phyloP scores from a whole-genome alignment of 2,329 filamentous ascomycete species.

The Hawksworthiomyces lignivorus region DNA sequence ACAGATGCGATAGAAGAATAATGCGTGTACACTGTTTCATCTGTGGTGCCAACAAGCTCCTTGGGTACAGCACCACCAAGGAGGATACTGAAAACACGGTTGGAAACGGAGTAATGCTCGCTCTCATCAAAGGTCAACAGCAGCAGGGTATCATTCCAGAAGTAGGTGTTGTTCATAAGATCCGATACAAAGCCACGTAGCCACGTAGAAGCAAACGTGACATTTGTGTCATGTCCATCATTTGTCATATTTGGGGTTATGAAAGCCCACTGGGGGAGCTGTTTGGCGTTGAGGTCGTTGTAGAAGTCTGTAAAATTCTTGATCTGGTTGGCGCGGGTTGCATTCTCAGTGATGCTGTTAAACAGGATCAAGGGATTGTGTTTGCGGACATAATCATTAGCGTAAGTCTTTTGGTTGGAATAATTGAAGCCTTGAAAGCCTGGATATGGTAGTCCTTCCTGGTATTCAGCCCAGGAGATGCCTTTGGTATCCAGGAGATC shows the following conservation, averaged over 20 bases:
- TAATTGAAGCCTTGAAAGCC: constrained; percentile 61
- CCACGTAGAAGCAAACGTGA: constrained; percentile 63
- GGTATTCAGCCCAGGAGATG: constrained; percentile 65
- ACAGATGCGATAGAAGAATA: constrained; percentile 64
- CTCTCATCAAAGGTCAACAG: constrained; percentile 76
- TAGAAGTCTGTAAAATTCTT: constrained; percentile 69
- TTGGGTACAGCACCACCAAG: constrained; percentile 66
- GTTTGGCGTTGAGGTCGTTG: constrained; percentile 53
- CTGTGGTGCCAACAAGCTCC: constrained; percentile 57
- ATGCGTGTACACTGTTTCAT: constrained; percentile 65
- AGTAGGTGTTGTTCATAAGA: constrained; percentile 59
- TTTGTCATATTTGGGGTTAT: constrained; percentile 69
- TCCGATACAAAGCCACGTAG: constrained; percentile 60
- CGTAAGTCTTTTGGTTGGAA: constrained; percentile 56
- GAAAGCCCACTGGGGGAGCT: constrained; percentile 65
- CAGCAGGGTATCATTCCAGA: constrained; percentile 69
- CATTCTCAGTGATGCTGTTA: constrained; percentile 53
- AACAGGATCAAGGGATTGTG: constrained; percentile 64
- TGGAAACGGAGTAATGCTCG: constrained; percentile 57
- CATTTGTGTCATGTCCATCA: constrained; percentile 66
- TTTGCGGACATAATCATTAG: constrained; percentile 75
- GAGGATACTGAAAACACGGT: constrained; percentile 63
- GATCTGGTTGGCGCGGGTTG: constrained; percentile 56
- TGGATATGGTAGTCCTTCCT: constrained; percentile 69
- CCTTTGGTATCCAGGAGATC: constrained; percentile 59